These are phyloP conservation scores for Immersiporthe knoxdaviesiana DNA, from an alignment of 2,329 filamentous ascomycete genomes.

Conservation along the genomic window DNA sequence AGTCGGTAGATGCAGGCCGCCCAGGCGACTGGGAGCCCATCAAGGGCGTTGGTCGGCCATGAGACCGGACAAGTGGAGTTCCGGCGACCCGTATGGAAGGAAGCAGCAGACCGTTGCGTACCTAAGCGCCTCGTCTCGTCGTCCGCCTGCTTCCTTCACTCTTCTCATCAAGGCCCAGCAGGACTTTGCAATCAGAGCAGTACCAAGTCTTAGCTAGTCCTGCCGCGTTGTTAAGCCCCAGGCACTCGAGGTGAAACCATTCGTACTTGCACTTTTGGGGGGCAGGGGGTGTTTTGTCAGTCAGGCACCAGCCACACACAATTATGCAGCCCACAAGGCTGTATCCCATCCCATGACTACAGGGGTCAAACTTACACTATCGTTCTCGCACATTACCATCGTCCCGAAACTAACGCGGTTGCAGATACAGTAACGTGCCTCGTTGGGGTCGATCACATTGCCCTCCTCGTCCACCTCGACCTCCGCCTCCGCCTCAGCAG, in stretches of 20 bases:
- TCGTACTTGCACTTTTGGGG: constrained; percentile 78
- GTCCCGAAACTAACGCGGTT: constrained; percentile 79
- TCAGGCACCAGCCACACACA: constrained; percentile 27
- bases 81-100: neutral
- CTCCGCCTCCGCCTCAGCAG: constrained; percentile 50
- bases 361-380: constrained; percentile 69
- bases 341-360: neutral
- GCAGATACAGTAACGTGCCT: constrained; percentile 77
- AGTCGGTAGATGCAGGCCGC: neutral
- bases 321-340: neutral
- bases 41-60: neutral
- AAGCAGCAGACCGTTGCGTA: constrained; percentile 31
- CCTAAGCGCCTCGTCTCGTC: constrained; percentile 46
- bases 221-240: constrained; percentile 69
- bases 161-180: constrained; percentile 65
- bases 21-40: neutral
- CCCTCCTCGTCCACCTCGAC: constrained; percentile 70
- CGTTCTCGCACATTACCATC: constrained; percentile 84
- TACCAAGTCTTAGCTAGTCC: constrained; percentile 81
- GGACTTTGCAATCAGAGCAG: constrained; percentile 73
- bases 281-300: too few relatives aligned
- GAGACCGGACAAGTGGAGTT: neutral
- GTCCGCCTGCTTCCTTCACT: constrained; percentile 62
- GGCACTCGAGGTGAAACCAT: constrained; percentile 84
- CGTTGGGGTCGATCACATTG: constrained; percentile 73